These are phyloP conservation scores for Apium graveolens DNA, from an alignment of 129 eudicot species.

Conservation along the genomic window DNA sequence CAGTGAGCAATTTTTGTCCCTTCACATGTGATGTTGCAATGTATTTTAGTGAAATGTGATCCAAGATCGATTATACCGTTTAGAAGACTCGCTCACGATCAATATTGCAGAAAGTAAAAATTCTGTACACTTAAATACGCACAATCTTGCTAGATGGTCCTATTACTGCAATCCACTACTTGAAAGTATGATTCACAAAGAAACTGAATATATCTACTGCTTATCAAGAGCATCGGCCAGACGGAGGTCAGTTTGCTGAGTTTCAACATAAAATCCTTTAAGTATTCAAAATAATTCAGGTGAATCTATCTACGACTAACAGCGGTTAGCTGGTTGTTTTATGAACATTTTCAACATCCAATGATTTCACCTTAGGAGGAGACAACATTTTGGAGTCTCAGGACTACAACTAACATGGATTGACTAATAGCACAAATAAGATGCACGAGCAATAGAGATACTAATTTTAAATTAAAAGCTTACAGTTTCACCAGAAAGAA, in stretches of 20 bases:
- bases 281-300: background rate
- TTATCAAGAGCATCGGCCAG: background rate
- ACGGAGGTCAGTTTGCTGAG: background rate
- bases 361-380: background rate
- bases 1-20: background rate
- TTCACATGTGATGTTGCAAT: background rate
- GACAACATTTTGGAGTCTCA: background rate
- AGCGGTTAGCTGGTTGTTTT: background rate
- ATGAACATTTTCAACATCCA: background rate
- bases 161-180: background rate
- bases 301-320: background rate
- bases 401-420: background rate
- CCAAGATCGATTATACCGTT: background rate
- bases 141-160: background rate
- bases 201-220: background rate
- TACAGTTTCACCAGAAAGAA: slow-evolving; percentile 92
- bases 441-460: background rate
- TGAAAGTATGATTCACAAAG: background rate
- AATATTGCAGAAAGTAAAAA: background rate
- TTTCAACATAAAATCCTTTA: too few species aligned
- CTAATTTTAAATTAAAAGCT: background rate
- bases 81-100: background rate
- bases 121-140: background rate
- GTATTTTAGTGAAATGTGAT: background rate
- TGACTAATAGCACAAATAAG: background rate